These are phyloP conservation scores for Salisapilia sapeloensis DNA, from an alignment of 352 stramenopile genomes.

Conservation along the genomic window DNA sequence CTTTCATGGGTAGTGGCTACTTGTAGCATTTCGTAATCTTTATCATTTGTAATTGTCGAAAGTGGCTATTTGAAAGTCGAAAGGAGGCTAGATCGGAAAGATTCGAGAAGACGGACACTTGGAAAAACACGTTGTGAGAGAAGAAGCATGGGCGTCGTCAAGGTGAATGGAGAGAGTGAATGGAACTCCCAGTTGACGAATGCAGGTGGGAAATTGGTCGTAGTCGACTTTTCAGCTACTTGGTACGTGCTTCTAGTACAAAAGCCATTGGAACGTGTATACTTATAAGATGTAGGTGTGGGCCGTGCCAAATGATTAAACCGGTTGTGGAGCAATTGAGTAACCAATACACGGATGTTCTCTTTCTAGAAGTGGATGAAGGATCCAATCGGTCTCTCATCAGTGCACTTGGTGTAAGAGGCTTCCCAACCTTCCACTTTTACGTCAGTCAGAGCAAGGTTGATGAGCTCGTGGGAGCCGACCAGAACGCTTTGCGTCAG, in stretches of 20 bases:
- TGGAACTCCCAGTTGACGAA: conserved; percentile 65
- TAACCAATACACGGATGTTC: conserved; percentile 66
- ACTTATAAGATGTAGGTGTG: conserved; percentile 17
- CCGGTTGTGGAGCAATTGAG: conserved; percentile 68
- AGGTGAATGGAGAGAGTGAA: conserved; percentile 53
- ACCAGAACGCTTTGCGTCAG: conserved; percentile 58
- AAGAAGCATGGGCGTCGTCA: conserved; percentile 39
- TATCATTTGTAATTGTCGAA: too few species aligned
- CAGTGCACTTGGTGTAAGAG: conserved; percentile 46
- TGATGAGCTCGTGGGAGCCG: conserved; percentile 74
- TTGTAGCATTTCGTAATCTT: too few species aligned
- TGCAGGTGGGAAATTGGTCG: conserved; percentile 75
- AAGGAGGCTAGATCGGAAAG: conserved; percentile 1
- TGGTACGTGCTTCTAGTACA: conserved; percentile 21
- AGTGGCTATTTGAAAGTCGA: not conserved
- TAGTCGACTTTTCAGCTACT: conserved; percentile 74
- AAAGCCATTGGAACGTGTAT: too few species aligned
- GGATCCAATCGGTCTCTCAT: conserved; percentile 76
- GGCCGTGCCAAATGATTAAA: conserved; percentile 79
- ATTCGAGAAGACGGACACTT: conserved; percentile 1
- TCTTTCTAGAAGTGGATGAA: conserved; percentile 80
- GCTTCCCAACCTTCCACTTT: conserved; percentile 86
- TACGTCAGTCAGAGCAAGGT: conserved; percentile 81
- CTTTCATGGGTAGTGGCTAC: too few species aligned
- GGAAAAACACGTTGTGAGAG: not conserved